These are phyloP conservation scores for Cerrena zonata DNA, from an alignment of 1,284 basidiomycete genomes.

Conservation along the genomic window DNA sequence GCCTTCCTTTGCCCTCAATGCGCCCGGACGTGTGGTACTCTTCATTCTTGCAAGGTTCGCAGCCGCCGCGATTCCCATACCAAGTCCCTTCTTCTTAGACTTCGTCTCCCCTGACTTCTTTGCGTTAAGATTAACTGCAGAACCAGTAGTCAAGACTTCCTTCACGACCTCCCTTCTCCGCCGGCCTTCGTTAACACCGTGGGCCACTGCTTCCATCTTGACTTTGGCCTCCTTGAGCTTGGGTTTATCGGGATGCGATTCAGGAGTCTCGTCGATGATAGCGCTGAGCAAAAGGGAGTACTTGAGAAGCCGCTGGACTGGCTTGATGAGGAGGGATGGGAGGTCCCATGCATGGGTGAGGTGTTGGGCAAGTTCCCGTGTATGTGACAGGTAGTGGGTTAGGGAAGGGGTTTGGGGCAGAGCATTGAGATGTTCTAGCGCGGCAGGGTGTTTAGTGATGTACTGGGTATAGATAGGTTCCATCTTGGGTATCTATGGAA, in stretches of 20 bases:
- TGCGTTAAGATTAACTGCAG: too few species aligned
- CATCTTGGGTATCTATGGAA: slow-evolving; percentile 63
- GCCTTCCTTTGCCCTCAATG: slow-evolving; percentile 9
- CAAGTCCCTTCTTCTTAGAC: slow-evolving; percentile 39
- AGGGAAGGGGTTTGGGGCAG: slow-evolving; percentile 49
- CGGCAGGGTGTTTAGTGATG: slow-evolving; percentile 79
- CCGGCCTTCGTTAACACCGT: slow-evolving; percentile 82
- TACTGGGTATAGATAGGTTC: slow-evolving; percentile 80
- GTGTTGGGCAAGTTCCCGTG: slow-evolving; percentile 61
- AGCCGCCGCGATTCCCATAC: slow-evolving; percentile 45
- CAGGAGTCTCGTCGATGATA: slow-evolving; percentile 75
- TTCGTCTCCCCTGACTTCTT: slow-evolving; percentile 20
- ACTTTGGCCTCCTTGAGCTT: slow-evolving; percentile 60
- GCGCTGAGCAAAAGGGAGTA: slow-evolving; percentile 82
- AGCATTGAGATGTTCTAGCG: slow-evolving; percentile 60
- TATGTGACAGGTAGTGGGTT: slow-evolving; percentile 62
- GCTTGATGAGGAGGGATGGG: slow-evolving; percentile 82
- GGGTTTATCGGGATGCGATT: slow-evolving; percentile 69
- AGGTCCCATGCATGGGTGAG: slow-evolving; percentile 92
- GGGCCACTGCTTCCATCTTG: slow-evolving; percentile 72
- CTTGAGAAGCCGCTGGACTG: slow-evolving; percentile 87
- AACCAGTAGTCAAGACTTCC: slow-evolving; percentile 45
- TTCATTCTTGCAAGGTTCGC: slow-evolving; percentile 59
- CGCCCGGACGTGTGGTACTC: slow-evolving; percentile 9
- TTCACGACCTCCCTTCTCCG: slow-evolving; percentile 81